Conservation (phyloP, 768 basidiomycete genomes). For the Hydnum rufescens region DNA sequence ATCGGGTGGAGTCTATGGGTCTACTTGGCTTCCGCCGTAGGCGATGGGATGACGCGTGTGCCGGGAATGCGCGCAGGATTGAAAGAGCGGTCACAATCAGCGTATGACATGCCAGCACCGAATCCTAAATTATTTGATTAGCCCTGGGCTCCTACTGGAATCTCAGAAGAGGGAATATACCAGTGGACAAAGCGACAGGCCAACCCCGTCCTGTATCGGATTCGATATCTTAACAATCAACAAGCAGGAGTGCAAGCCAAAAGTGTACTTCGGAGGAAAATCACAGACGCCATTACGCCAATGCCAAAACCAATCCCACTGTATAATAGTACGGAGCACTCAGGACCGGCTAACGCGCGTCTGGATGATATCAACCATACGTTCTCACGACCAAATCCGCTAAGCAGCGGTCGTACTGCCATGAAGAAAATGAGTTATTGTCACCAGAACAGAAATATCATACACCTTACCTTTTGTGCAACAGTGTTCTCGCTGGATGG, state of each 20-base stretch:
- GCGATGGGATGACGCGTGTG: constrained; percentile 38
- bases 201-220: constrained; percentile 57
- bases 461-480: constrained; percentile 57
- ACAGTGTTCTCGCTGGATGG: constrained; percentile 82
- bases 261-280: constrained; percentile 63
- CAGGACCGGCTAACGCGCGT: constrained; percentile 4
- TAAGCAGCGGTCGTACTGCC: constrained; percentile 22
- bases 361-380: constrained; percentile 26
- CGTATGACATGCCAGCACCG: constrained; percentile 70
- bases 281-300: constrained; percentile 74
- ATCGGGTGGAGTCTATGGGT: background rate
- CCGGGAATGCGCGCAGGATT: constrained; percentile 79
- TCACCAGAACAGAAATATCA: too few relatives aligned
- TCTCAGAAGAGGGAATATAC: constrained; percentile 1
- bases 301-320: constrained; percentile 80
- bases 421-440: constrained; percentile 1
- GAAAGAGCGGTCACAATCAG: constrained; percentile 86
- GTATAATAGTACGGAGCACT: constrained; percentile 10
- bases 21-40: background rate
- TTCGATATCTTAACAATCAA: background rate
- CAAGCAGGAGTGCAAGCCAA: background rate
- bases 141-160: background rate
- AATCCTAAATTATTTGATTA: constrained; percentile 31
- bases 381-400: constrained; percentile 75
- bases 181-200: constrained; percentile 66